Evolutionary conservation across 108 stramenopile genomes (phyloP), one percentile per base, ranked within the genome.

Genomic region (Pseudonitzschia pungens): DNA sequence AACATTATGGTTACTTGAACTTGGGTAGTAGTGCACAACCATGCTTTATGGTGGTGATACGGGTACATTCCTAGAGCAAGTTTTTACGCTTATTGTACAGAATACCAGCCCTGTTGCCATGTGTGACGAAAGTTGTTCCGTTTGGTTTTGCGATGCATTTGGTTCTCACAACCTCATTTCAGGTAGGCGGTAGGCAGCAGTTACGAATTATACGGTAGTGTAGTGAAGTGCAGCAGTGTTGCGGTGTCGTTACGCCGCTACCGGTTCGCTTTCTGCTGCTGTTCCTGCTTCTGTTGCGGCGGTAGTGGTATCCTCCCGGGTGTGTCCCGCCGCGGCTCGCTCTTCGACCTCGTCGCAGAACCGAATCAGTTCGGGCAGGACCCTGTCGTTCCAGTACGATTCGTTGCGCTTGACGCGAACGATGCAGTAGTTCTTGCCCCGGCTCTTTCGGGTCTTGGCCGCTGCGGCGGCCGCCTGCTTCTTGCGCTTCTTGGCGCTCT

Each of bases 381-480:
- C 10, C 9, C 28, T 70, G 36, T 55, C 45, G 27, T 72, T 55
- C 79, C 79, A 80, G 69, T 80, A 80, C 29, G 26, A 31, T 65
- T 53, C 42, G 69, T 80, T 73, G n/a, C 79, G 62, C 9, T 48
- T 53, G 9, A 80, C 68, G 16, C 79, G 58, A n/a, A 80, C 32
- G 53, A 80, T 80, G 32, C 56, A 58, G 48, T 80, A 74, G 48
- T 80, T 79, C 10, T 52, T 68, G 4, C 54, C 54, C 20, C 28
- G 15, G 28, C 20, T 40, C 53, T 40, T 21, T 16, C 69, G 69
- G 28, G 44, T 27, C 10, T 67, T 67, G 1, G 42, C 21, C 1
- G 26, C 45, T n/a, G n/a, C 22, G 0, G 57, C 57, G 7, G 36
- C 27, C 21, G 31, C 28, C 43, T 44, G 43, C 9, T 26, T 29